Evolutionary conservation across 1,139 yeast genomes (phyloP), one percentile per base, ranked within the genome.

Genomic region (Suhomyces chickasaworum): DNA sequence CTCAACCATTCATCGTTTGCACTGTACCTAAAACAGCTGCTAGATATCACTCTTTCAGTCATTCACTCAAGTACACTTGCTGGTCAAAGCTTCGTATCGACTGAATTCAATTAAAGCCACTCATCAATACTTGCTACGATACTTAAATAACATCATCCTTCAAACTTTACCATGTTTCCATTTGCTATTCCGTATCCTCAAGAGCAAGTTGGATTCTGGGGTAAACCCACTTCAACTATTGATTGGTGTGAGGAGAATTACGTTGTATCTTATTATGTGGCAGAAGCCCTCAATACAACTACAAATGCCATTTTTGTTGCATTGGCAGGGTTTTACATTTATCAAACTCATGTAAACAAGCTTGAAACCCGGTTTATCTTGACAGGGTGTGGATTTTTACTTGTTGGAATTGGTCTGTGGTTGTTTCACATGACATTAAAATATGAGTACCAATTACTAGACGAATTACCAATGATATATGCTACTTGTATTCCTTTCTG

Each of bases 231-330:
- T 4, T 71, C 95, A 27, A 89, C 97, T 25, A 90, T 90, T 45
- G 97, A 90, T 61, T 90, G 97, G 97, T 90, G 97, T 68, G 97
- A 90, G 65, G 97, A 90, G 63, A 91, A 90, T 68, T 90, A 90
- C 62, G 93, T 89, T 9, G 87, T 90, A 8, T 79, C 91, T n/a
- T 75, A 75, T 16, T 90, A 86, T 58, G 75, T 90, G 45, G 97
- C 97, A n/a, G 97, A 90, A 64, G 85, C 89, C 46, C 74, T 90
- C 49, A 90, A 90, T 61, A 87, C 97, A 5, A 60, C 80, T 42
- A 89, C 97, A 44, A 90, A 90, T 61, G 69, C 87, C 5, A 75
- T 78, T 25, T 87, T 86, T 58, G 80, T 90, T 32, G 58, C 80
- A 13, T 71, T 89, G 45, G 95, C 96, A 0, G 48, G 64, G 18